Base-by-base conservation (phyloP, 1,139 yeast species). In the Kluyveromyces sp. region DNA sequence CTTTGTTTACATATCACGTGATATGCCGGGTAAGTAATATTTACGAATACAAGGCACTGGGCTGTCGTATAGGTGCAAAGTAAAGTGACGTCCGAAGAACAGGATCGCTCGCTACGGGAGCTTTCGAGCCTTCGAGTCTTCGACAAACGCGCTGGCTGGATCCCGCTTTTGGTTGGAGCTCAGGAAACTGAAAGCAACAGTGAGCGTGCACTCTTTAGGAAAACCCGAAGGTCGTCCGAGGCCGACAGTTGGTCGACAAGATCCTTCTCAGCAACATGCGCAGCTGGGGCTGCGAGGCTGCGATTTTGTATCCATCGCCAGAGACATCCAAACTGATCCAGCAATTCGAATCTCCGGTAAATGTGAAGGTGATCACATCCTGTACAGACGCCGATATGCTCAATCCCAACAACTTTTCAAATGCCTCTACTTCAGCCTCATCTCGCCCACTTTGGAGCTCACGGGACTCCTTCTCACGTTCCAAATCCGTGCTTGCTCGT, bases 361-460 rank as follows among this genome's bases (percentile, higher is more conserved):
- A 61, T 3, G 46, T 47, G 45, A 61, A 61, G 27, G 45, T 46
- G 6, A 61, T 46, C 7, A 52, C 50, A 2, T 58, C 60, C 3
- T 53, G 51, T 28, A 48, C 45, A 3, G 58, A 48, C 1, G 61
- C 56, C 36, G 54, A 56, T 3, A 61, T 52, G 2, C 46, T 47
- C 46, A 61, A 45, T 7, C 66, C 66, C 8, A 61, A 48, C 31
- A 61, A 34, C 25, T 47, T 45, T 36, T 61, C 64, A 45, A 61
- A 61, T 7, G 54, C 45, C 25, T 42, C 40, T n/a, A 60, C 59
- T 37, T 61, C 64, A 3, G 60, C 57, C 21, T 49, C 50, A 37
- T 60, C 62, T 35, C 51, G 48, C 41, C 46, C 49, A 25, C 51
- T 55, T 49, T 49, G 66, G 49, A 36, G 54, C 51, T 8, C 45